Evolutionary conservation across 768 basidiomycete genomes (phyloP).

Genomic region (Mycena haematopus): DNA sequence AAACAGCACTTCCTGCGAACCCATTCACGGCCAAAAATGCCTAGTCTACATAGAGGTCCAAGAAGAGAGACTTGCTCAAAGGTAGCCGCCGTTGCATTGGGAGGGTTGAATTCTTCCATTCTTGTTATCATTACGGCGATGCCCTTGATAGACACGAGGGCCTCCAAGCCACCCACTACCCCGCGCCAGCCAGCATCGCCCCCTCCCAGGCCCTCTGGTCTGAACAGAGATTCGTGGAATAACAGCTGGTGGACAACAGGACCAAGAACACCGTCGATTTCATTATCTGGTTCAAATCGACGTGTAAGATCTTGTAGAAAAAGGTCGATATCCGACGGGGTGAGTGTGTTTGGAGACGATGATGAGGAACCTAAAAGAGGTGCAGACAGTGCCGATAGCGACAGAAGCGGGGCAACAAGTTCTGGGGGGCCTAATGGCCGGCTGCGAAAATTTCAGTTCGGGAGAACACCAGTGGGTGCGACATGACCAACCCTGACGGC

Average conservation of each 20-base stretch:
- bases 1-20: slow-evolving; percentile 47
- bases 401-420: slow-evolving; percentile 81
- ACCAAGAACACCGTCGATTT: slow-evolving; percentile 80
- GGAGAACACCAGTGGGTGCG: background rate
- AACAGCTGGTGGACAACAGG: slow-evolving; percentile 69
- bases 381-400: slow-evolving; percentile 69
- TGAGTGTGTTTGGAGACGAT: slow-evolving; percentile 56
- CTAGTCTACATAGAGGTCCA: slow-evolving; percentile 84
- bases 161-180: slow-evolving; percentile 80
- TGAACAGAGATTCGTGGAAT: slow-evolving; percentile 67
- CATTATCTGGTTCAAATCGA: slow-evolving; percentile 82
- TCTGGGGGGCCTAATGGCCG: slow-evolving; percentile 80
- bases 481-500: slow-evolving; percentile 65
- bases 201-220: slow-evolving; percentile 73
- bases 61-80: slow-evolving; percentile 76
- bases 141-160: slow-evolving; percentile 79
- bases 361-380: slow-evolving; percentile 62
- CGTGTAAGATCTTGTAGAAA: slow-evolving; percentile 85
- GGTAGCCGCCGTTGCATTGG: slow-evolving; percentile 57
- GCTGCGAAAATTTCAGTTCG: slow-evolving; percentile 42
- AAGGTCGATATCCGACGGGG: slow-evolving; percentile 71
- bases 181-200: slow-evolving; percentile 87
- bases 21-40: slow-evolving; percentile 91
- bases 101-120: slow-evolving; percentile 77
- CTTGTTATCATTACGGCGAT: slow-evolving; percentile 83